These are phyloP conservation scores for Lepiota brunneoincarnata DNA, from an alignment of 768 basidiomycete genomes.

Conservation along the genomic window DNA sequence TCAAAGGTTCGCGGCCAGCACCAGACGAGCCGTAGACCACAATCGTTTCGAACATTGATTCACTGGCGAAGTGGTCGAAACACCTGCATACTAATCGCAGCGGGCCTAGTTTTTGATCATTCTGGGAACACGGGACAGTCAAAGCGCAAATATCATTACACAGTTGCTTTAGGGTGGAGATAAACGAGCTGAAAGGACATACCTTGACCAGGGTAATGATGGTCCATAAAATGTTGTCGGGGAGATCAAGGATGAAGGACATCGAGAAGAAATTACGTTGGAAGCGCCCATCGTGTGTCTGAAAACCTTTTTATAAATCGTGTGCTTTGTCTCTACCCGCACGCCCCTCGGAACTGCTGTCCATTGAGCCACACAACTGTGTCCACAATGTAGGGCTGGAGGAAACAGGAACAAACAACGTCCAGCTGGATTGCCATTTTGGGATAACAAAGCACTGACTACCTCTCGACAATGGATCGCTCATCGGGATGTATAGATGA, in stretches of 20 bases:
- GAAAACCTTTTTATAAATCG: background rate
- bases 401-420: background rate
- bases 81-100: background rate
- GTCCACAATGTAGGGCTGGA: slow-evolving; percentile 3
- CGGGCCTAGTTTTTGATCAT: background rate
- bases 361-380: background rate
- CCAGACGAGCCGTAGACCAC: background rate
- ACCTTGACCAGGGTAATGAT: slow-evolving; percentile 6
- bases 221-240: background rate
- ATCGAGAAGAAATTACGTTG: background rate
- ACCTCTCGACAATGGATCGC: background rate
- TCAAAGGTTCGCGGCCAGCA: background rate
- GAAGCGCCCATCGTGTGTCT: background rate
- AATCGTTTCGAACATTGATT: slow-evolving; percentile 7
- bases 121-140: background rate
- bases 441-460: slow-evolving; percentile 2
- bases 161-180: too few species aligned
- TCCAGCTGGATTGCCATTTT: slow-evolving; percentile 1
- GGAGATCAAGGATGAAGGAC: slow-evolving; percentile 6
- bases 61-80: background rate
- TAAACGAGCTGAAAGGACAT: background rate
- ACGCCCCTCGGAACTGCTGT: background rate
- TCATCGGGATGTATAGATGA: too few species aligned
- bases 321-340: background rate
- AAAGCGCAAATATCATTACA: background rate